Evolutionary conservation across 768 basidiomycete species (phyloP), one percentile per base, ranked within the genome.

Genomic region (Auricularia cornea): DNA sequence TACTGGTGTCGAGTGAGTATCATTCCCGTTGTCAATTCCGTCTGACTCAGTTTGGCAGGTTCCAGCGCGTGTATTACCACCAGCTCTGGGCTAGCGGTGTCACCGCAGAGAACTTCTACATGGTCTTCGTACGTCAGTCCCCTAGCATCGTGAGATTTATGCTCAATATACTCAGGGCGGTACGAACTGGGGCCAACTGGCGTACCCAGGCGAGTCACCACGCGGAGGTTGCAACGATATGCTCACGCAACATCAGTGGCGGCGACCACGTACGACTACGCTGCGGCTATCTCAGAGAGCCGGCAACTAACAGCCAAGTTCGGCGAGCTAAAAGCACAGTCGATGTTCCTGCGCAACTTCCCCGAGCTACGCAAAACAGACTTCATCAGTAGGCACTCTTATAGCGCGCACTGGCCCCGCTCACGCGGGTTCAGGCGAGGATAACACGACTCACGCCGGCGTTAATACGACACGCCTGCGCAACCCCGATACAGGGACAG

Each of bases 321-420:
- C 63, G 66, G 63, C 44, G 74, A 74, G 59, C 64, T 74, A 60
- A 75, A 75, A 62, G 64, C 69, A 1, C 70, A 74, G 57, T 67
- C 67, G 18, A 62, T 62, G 14, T 75, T 75, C 63, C 62, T 73
- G 26, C 71, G 70, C 28, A 65, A 65, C 14, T 69, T 70, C 2
- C 66, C 68, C 1, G 68, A 71, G 52, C 70, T 71, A 57, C 60
- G 66, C 16, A 65, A 68, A 10, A 68, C 73, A 5, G 65, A 67
- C 29, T 63, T 67, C 16, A 63, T 69, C 32, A 64, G 67, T 6
- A 66, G 62, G 51, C 48, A 26, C 5, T 70, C 62, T 57, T 65
- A 66, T 16, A 60, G 66, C 40, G 66, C 63, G 48, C 54, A 56
- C 26, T 31, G 41, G 40, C 65, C 72, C n/a, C 35, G 35, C 35